Evolutionary conservation across 78 protist species (phyloP), one percentile per base, ranked within the genome.

Genomic region (Guillardia theta): DNA sequence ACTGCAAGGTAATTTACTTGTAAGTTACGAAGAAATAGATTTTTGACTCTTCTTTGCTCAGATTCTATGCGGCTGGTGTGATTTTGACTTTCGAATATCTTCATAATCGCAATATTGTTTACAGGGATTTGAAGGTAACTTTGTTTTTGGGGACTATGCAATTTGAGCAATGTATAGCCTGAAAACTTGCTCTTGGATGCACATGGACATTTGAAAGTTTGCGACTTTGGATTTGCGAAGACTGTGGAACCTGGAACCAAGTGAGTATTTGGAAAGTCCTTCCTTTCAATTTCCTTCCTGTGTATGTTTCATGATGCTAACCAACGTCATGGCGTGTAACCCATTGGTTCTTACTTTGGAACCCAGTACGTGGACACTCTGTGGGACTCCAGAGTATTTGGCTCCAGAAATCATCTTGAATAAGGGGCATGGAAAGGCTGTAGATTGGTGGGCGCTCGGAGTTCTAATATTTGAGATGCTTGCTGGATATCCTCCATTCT

Each of bases 381-480:
- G 99, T 50, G 99, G 99, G 2, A 98, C 99, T 8, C 99, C 99
- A 0, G 99, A 98, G 92, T 95, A 97, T 33, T 88, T 98, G 27
- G 98, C 99, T 8, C 99, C 98, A 0, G 99, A 98, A 94, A 97
- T 98, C 45, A 97, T 98, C 62, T 97, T 94, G 93, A 47, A 90
- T 87, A 97, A 93, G 93, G 98, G 98, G 48, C 98, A 98, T 95
- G 97, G 98, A 43, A 98, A 98, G 83, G 99, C 98, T 0, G 99
- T 98, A 0, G 99, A 98, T 94, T 99, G 99, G 99, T 99, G 99
- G 99, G 97, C 99, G 10, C 93, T 88, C 9, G 93, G 93, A n/a
- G 33, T 88, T 41, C 93, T 88, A 30, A 48, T 88, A 41, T 88
- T 33, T 41, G 93, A 88, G 64, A 88, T 88, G 93, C 62, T 88